Evolutionary conservation across 345 rosid species (phyloP).

Genomic region (Hibiscus mutabilis): DNA sequence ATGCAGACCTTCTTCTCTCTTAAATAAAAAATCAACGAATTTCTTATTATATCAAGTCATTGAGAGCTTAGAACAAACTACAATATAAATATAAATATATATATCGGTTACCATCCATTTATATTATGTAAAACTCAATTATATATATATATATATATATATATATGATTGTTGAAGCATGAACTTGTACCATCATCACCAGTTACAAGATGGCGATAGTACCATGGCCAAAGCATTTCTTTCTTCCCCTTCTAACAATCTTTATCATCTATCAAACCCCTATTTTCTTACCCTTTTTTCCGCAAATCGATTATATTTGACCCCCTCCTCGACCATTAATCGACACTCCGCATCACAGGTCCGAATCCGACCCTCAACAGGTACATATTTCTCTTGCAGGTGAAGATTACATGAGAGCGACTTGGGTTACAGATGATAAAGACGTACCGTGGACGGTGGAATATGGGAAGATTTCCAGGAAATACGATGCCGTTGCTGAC

Average conservation of each 20-base stretch:
- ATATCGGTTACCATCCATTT: too few species aligned
- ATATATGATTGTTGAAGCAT: too few species aligned
- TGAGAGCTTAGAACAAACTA: too few species aligned
- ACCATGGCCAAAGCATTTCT: neutral
- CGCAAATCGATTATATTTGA: slow-evolving; percentile 24
- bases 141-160: too few species aligned
- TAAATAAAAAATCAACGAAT: too few species aligned
- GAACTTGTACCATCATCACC: too few species aligned
- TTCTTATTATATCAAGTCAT: too few species aligned
- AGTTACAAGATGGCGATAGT: too few species aligned
- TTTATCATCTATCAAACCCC: slow-evolving; percentile 17
- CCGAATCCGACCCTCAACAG: slow-evolving; percentile 78
- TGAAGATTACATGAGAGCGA: slow-evolving; percentile 50
- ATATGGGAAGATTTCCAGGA: slow-evolving; percentile 48
- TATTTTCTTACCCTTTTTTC: neutral
- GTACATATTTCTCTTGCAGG: slow-evolving; percentile 69
- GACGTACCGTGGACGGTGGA: slow-evolving; percentile 46
- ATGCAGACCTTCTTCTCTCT: too few species aligned
- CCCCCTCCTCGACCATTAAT: slow-evolving; percentile 45
- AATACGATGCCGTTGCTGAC: slow-evolving; percentile 33
- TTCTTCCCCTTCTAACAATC: slow-evolving; percentile 16
- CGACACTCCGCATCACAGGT: slow-evolving; percentile 37
- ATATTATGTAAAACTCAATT: too few species aligned
- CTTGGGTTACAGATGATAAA: slow-evolving; percentile 62
- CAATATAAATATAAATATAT: too few species aligned